Evolutionary conservation across 2,329 filamentous ascomycete genomes (phyloP), one percentile per base, ranked within the genome.

Genomic region (Acephala macrosclerotiorum): DNA sequence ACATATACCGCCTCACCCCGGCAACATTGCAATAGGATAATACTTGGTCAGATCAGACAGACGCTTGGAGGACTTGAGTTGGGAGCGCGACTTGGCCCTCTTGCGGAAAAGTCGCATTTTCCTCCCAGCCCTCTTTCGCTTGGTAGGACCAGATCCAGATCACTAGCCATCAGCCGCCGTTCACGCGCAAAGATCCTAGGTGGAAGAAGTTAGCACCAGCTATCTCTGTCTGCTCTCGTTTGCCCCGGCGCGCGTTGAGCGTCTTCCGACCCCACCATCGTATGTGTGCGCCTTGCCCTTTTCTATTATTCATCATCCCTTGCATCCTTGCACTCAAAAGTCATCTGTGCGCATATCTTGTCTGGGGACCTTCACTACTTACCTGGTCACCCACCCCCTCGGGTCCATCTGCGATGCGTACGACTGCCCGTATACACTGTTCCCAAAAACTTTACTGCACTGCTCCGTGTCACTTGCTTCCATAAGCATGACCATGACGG

Each of bases 401-500:
- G 63, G 67, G 59, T 62, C 63, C 29, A 56, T 25, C 60, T 45
- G 36, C 59, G 26, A 61, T 33, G 47, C 55, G 57, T 47, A 51
- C 57, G 51, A 58, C 61, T 61, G n/a, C 35, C 61, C 51, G 58
- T 58, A 57, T 70, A 56, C 62, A 61, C 45, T 47, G 62, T 62
- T 58, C 55, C 65, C 57, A 61, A 65, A 33, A 33, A 33, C 29
- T 26, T 26, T 42, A 58, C 57, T 45, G 63, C 38, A 57, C 47
- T 55, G 9, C 29, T 33, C 29, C 58, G 60, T 68, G 69, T 72
- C 70, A 74, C 70, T 69, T 67, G 70, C 68, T 66, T 67, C 67
- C 68, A 51, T 65, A 63, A 61, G 66, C 66, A 71, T 70, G 66
- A 70, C 58, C 67, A 71, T 73, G 71, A 73, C 70, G 60, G 69